Evolutionary conservation across 352 stramenopile species (phyloP), one percentile per base, ranked within the genome.

Genomic region (Thraustochytrium striatum): DNA sequence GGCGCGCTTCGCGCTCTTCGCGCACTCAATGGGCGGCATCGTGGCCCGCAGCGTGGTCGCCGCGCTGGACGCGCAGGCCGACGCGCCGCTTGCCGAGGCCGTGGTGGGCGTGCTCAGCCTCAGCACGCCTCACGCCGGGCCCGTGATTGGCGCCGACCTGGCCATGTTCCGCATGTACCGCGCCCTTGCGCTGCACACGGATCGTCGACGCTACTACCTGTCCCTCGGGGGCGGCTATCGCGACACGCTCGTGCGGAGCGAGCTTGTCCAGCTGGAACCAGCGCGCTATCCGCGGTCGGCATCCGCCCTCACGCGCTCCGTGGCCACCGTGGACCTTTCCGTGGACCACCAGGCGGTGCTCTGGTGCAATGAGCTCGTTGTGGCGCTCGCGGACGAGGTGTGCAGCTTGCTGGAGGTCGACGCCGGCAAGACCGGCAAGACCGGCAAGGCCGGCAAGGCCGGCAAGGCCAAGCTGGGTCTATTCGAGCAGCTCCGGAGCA

Each of bases 11-110:
- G 19, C 68, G 0, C 52, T 75, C 44, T 75, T 75, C 68, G 65
- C n/a, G 19, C 65, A 75, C 50, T 75, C 65, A 30, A 75, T 75
- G 65, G 65, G 65, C 8, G 65, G 65, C n/a, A 32, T 75, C 19
- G 65, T 75, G n/a, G 39, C 65, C 7, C 44, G 65, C 35, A 43
- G n/a, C 30, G 65, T 43, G 7, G n/a, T 75, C 9, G 25, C 21
- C 61, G 38, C 38, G 13, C n/a, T 30, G 28, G 65, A 75, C 36
- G 47, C 47, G 25, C 16, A 62, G 9, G 65, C 2, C 25, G 65
- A 52, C 21, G 28, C 58, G 25, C 13, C 16, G 25, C 58, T 69
- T 69, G 8, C 33, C 3, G 19, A 28, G 9, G 25, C 33, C 9
- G 8, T 25, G 1, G 33, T 28, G 2, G 65, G n/a, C 7, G n/a